Conservation (phyloP, 768 basidiomycete species). For the Guyanaporus albipodus region DNA sequence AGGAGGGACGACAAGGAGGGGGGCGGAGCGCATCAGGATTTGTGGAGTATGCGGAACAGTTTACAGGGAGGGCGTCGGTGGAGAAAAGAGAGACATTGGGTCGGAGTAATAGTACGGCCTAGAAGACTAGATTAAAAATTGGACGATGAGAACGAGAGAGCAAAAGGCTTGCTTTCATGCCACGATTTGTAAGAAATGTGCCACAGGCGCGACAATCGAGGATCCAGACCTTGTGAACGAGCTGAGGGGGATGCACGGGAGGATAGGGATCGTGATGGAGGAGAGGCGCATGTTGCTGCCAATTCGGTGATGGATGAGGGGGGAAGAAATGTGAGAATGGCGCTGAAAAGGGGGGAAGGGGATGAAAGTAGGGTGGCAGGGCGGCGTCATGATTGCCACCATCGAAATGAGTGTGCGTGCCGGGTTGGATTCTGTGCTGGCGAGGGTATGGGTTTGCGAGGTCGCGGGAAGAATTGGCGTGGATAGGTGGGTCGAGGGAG, state of each 20-base stretch:
- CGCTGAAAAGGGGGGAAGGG: slow-evolving; percentile 16
- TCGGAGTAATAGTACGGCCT: slow-evolving; percentile 82
- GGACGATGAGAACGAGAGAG: too few species aligned
- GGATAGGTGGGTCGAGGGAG: slow-evolving; percentile 5
- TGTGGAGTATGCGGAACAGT: slow-evolving; percentile 65
- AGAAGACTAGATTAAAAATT: slow-evolving; percentile 12
- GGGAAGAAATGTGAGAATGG: slow-evolving; percentile 28
- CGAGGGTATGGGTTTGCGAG: slow-evolving; percentile 22
- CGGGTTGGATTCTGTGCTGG: slow-evolving; percentile 15
- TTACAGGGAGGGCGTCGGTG: slow-evolving; percentile 73
- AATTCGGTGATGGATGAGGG: slow-evolving; percentile 18
- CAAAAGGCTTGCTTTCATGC: slow-evolving; percentile 65
- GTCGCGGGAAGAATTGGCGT: slow-evolving; percentile 4
- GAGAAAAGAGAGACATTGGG: slow-evolving; percentile 81
- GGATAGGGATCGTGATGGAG: slow-evolving; percentile 42
- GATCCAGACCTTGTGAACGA: slow-evolving; percentile 75
- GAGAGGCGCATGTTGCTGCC: slow-evolving; percentile 34
- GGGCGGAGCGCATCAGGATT: slow-evolving; percentile 42
- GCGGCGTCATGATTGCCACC: too few species aligned
- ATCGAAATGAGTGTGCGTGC: slow-evolving; percentile 28
- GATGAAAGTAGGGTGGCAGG: slow-evolving; percentile 9
- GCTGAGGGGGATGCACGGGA: slow-evolving; percentile 35
- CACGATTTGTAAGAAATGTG: slow-evolving; percentile 76
- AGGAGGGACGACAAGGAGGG: slow-evolving; percentile 36
- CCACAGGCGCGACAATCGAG: slow-evolving; percentile 73